Evolutionary conservation across 2,329 filamentous ascomycete genomes (phyloP).

Genomic region (Claviceps pazoutovae): DNA sequence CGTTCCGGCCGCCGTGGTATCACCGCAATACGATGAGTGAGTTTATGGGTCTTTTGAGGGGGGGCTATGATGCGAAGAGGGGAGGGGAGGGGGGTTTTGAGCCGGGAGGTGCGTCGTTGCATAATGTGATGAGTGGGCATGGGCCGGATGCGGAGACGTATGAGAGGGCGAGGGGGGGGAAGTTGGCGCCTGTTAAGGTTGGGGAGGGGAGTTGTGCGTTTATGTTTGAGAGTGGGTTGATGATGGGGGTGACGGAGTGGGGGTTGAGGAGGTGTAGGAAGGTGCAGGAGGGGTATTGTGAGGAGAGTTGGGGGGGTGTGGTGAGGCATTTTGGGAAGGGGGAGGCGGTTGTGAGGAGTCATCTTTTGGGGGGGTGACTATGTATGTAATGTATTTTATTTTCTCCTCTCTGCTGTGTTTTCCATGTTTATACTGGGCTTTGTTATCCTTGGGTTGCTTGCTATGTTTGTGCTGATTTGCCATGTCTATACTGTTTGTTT

Average conservation of each 20-base stretch:
- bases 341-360: constrained; percentile 15
- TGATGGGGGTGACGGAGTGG: constrained; percentile 62
- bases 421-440: not conserved
- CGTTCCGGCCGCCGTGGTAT: constrained; percentile 61
- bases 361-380: constrained; percentile 6
- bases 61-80: constrained; percentile 47
- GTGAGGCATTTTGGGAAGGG: constrained; percentile 45
- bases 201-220: constrained; percentile 50
- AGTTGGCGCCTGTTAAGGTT: constrained; percentile 42
- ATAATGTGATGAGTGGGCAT: constrained; percentile 59
- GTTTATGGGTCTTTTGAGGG: constrained; percentile 47
- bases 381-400: not conserved
- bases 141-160: constrained; percentile 44
- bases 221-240: constrained; percentile 56
- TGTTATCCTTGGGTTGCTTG: too few species aligned
- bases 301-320: constrained; percentile 65
- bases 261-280: constrained; percentile 45
- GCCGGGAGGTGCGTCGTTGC: constrained; percentile 44
- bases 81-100: constrained; percentile 38
- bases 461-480: too few species aligned
- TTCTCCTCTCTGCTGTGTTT: not conserved
- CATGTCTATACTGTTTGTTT: too few species aligned
- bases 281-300: constrained; percentile 34
- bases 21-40: constrained; percentile 57
- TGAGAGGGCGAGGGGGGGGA: constrained; percentile 40